phyloP scores from a whole-genome alignment of 495 filamentous ascomycete species.

The Xylaria bambusicola region DNA sequence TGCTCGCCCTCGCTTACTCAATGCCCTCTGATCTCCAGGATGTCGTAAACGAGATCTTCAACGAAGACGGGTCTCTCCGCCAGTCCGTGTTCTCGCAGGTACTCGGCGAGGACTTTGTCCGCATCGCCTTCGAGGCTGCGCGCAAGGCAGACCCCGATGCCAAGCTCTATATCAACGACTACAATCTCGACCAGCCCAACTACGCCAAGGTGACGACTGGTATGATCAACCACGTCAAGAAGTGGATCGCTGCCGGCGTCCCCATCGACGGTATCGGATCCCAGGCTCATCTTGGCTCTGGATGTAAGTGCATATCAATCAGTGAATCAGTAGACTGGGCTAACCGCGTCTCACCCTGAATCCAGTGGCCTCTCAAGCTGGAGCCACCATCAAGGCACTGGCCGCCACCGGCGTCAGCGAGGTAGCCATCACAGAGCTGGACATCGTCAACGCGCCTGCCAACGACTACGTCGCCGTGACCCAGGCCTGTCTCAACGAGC shows the following conservation, averaged over 20 bases:
- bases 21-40: slow-evolving; percentile 38
- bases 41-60: slow-evolving; percentile 69
- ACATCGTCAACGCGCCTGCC: slow-evolving; percentile 60
- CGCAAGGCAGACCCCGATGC: slow-evolving; percentile 57
- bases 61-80: slow-evolving; percentile 61
- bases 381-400: slow-evolving; percentile 58
- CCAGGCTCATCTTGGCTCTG: slow-evolving; percentile 62
- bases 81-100: slow-evolving; percentile 59
- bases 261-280: slow-evolving; percentile 76
- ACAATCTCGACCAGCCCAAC: slow-evolving; percentile 56
- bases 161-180: slow-evolving; percentile 71
- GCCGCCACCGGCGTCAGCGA: slow-evolving; percentile 54
- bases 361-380: slow-evolving; percentile 38
- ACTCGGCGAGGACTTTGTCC: slow-evolving; percentile 58
- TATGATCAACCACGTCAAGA: slow-evolving; percentile 65
- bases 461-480: slow-evolving; percentile 65
- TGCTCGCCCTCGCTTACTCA: too few species aligned
- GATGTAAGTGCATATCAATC: slow-evolving; percentile 30
- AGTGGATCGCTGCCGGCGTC: slow-evolving; percentile 64
- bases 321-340: too few species aligned
- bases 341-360: too few species aligned
- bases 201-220: slow-evolving; percentile 57
- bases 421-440: slow-evolving; percentile 65
- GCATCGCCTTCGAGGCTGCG: slow-evolving; percentile 64
- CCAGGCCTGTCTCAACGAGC: slow-evolving; percentile 63